phyloP scores from a whole-genome alignment of 371 early-diverging fungal genomes.

The Lichtheimia ramosa region DNA sequence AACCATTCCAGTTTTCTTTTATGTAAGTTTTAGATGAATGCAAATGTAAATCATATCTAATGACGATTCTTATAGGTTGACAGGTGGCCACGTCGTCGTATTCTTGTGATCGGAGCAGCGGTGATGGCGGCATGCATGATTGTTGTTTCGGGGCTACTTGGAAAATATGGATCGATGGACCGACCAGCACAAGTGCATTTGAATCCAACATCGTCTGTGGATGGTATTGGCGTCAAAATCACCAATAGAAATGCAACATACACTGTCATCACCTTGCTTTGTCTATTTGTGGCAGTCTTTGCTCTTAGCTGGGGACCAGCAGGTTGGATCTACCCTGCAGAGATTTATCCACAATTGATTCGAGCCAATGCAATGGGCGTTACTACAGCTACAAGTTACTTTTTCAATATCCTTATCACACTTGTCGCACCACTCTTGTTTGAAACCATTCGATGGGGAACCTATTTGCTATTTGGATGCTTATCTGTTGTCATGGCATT shows the following conservation, averaged over 20 bases:
- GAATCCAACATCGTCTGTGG: constrained; percentile 23
- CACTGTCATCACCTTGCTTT: constrained; percentile 57
- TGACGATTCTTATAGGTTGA: constrained; percentile 17
- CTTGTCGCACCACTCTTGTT: constrained; percentile 61
- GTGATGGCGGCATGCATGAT: constrained; percentile 24
- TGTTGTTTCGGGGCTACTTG: constrained; percentile 32
- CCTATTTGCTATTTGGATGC: constrained; percentile 63
- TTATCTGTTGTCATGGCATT: constrained; percentile 59
- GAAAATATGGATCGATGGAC: constrained; percentile 14
- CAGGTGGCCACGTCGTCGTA: constrained; percentile 20
- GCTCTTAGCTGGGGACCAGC: constrained; percentile 67
- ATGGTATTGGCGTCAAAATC: constrained; percentile 12
- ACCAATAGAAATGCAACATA: constrained; percentile 39
- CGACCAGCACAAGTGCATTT: constrained; percentile 17
- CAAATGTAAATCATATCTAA: not conserved
- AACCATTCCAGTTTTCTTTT: constrained; percentile 24
- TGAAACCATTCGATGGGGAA: constrained; percentile 54
- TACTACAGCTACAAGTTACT: constrained; percentile 84
- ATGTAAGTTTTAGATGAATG: too few species aligned
- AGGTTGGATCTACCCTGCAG: constrained; percentile 89
- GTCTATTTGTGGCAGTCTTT: constrained; percentile 66
- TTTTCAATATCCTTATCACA: constrained; percentile 65
- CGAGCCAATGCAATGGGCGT: constrained; percentile 80
- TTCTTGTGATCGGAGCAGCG: constrained; percentile 19
- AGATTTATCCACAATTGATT: constrained; percentile 73